phyloP scores from a whole-genome alignment of 441 rosid species.

The Adansonia rubrostipa region DNA sequence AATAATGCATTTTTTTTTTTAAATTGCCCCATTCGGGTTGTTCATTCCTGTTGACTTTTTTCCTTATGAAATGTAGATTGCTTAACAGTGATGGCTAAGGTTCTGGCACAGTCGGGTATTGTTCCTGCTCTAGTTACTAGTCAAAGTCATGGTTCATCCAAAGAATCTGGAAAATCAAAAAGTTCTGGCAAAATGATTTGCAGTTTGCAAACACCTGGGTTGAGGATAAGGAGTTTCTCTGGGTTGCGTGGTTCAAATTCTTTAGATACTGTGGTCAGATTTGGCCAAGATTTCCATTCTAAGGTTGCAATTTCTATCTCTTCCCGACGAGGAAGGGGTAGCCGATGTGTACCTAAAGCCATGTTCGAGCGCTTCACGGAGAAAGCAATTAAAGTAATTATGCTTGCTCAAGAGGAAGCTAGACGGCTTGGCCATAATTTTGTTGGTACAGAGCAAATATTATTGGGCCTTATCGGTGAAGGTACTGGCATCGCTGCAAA shows the following conservation, averaged over 20 bases:
- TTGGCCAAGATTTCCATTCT: constrained; percentile 50
- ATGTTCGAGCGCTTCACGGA: constrained; percentile 98
- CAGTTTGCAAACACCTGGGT: constrained; percentile 41
- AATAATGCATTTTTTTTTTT: background rate
- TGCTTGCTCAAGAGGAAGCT: constrained; percentile 99
- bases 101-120: constrained; percentile 58
- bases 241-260: constrained; percentile 68
- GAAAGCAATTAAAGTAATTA: constrained; percentile 94
- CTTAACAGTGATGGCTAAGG: constrained; percentile 58
- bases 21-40: background rate
- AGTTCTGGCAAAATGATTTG: constrained; percentile 56
- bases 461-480: constrained; percentile 93
- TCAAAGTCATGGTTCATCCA: constrained; percentile 45
- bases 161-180: constrained; percentile 51
- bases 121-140: constrained; percentile 46
- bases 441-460: constrained; percentile 96
- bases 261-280: constrained; percentile 46
- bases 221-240: constrained; percentile 54
- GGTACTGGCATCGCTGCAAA: constrained; percentile 99
- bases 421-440: constrained; percentile 96
- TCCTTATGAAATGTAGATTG: constrained; percentile 45
- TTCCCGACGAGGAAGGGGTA: constrained; percentile 48
- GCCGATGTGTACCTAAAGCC: constrained; percentile 63
- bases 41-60: background rate
- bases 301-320: constrained; percentile 46